Base-by-base conservation (phyloP, 768 basidiomycete species). In the Lactifluus volemus region DNA sequence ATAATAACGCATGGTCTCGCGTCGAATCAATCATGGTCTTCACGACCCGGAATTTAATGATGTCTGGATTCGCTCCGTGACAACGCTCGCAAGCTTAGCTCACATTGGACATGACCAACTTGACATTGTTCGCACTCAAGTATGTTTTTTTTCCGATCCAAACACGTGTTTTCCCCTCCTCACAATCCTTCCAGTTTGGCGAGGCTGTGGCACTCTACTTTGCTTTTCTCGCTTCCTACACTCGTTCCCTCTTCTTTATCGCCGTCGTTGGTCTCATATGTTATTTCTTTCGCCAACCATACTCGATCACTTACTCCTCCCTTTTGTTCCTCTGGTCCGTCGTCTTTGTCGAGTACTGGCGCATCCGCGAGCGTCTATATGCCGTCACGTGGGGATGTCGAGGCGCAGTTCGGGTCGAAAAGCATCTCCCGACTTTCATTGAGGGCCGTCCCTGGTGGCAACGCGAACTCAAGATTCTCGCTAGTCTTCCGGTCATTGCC, bases 261-360 rank as follows among this genome's bases (percentile, higher is more conserved):
- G 84, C 93, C 2, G 69, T 73, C 15, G 75, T 92, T 44, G 93
- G 94, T 1, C 67, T 84, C 50, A 53, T 81, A 19, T 86, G 84
- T 70, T 92, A 84, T 75, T 80, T 84, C 73, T 79, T 88, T 68
- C 81, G 83, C 30, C 78, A 80, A 0, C 81, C 86, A 0, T 98
- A 93, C 73, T 86, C 87, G 9, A 80, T 88, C 11, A 49, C 82
- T 4, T 98, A 93, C 71, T 92, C 92, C 0, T 73, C 80, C 55
- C 73, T 89, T 21, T 75, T 96, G 50, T 81, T 84, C n/a, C 57
- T 93, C 3, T 99, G 95, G 90, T 86, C 88, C 0, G 78, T 92
- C 50, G 72, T 81, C 19, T 96, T 95, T 68, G 88, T 95, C 63
- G 94, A 98, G 71, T 87, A 85, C 77, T 99, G 96, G 96, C 81